phyloP scores from a whole-genome alignment of 495 filamentous ascomycete genomes.

The Chaetomidium leptoderma region DNA sequence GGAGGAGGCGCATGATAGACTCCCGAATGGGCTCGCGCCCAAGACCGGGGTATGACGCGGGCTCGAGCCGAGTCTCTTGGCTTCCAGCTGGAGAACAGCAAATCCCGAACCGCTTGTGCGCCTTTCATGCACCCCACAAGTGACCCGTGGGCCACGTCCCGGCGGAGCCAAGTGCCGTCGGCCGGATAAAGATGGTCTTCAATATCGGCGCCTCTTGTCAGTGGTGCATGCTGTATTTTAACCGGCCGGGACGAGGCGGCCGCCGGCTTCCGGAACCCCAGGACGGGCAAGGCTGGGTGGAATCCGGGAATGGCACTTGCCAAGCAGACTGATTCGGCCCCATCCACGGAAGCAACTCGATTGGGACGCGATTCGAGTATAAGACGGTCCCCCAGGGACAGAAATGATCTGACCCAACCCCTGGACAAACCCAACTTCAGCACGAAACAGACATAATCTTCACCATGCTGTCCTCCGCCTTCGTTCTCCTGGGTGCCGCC shows the following conservation, averaged over 20 bases:
- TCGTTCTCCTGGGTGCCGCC: slow-evolving; percentile 22
- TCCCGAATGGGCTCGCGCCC: background rate
- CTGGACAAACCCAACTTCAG: background rate
- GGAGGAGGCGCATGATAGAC: too few relatives aligned
- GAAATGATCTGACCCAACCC: background rate
- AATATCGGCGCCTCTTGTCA: slow-evolving; percentile 9
- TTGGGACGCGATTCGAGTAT: slow-evolving; percentile 11
- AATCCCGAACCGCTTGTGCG: slow-evolving; percentile 3
- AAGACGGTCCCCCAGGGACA: background rate
- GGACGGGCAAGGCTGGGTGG: background rate
- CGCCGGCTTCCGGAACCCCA: slow-evolving; percentile 11
- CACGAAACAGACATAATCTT: background rate
- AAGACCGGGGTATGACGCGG: slow-evolving; percentile 1
- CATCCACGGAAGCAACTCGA: slow-evolving; percentile 15
- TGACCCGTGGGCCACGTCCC: background rate
- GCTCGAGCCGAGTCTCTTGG: background rate
- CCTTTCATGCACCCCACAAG: slow-evolving; percentile 21
- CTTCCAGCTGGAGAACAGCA: background rate
- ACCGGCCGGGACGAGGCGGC: slow-evolving; percentile 24
- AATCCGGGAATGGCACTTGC: slow-evolving; percentile 19
- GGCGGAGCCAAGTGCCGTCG: slow-evolving; percentile 14
- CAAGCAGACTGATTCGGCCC: slow-evolving; percentile 14
- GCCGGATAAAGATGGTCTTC: slow-evolving; percentile 10
- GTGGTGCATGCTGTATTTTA: slow-evolving; percentile 19
- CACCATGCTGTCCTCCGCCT: slow-evolving; percentile 23